A percentile compares a stretch with the other conserved stretches of the same genome.
phyloP scores from a whole-genome alignment of 2,329 filamentous ascomycete genomes.

The Teratosphaeria pseudoeucalypti region DNA sequence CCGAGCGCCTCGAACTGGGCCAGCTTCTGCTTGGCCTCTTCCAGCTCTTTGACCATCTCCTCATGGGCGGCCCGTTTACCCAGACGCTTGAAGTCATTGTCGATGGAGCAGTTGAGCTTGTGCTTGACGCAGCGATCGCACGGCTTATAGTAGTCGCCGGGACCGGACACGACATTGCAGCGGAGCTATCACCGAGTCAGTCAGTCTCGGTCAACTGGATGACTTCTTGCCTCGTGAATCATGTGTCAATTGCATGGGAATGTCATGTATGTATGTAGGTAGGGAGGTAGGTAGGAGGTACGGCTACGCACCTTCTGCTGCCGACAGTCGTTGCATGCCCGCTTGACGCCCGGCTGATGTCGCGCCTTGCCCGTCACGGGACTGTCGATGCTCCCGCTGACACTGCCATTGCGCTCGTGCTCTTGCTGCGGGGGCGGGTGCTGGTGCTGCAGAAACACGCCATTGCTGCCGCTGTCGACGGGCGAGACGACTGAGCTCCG shows the following conservation, averaged over 20 bases:
- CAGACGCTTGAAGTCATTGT: slow-evolving; percentile 76
- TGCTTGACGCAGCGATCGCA: slow-evolving; percentile 71
- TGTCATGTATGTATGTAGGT: not conserved
- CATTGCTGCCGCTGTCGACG: not conserved
- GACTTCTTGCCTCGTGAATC: not conserved
- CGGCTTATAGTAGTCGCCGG: slow-evolving; percentile 49
- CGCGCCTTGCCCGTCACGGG: slow-evolving; percentile 13
- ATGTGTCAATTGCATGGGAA: not conserved
- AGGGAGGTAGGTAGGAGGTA: not conserved
- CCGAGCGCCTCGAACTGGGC: slow-evolving; percentile 22
- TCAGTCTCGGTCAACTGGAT: slow-evolving; percentile 4
- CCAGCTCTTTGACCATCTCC: slow-evolving; percentile 78
- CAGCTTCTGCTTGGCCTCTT: slow-evolving; percentile 36
- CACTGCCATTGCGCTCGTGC: not conserved
- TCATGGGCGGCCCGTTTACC: slow-evolving; percentile 75
- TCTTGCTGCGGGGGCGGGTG: not conserved
- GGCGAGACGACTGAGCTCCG: slow-evolving; percentile 1
- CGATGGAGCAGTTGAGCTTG: slow-evolving; percentile 74
- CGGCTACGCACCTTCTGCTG: slow-evolving; percentile 61
- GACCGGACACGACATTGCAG: slow-evolving; percentile 74
- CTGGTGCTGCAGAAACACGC: not conserved
- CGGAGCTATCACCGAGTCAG: slow-evolving; percentile 47
- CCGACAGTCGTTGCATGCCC: slow-evolving; percentile 74
- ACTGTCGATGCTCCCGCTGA: slow-evolving; percentile 5
- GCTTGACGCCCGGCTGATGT: slow-evolving; percentile 48